Percentiles rank a stretch among this genome's conserved stretches.
Conservation (phyloP, 352 stramenopile genomes). For the Globisporangium apiculatum region DNA sequence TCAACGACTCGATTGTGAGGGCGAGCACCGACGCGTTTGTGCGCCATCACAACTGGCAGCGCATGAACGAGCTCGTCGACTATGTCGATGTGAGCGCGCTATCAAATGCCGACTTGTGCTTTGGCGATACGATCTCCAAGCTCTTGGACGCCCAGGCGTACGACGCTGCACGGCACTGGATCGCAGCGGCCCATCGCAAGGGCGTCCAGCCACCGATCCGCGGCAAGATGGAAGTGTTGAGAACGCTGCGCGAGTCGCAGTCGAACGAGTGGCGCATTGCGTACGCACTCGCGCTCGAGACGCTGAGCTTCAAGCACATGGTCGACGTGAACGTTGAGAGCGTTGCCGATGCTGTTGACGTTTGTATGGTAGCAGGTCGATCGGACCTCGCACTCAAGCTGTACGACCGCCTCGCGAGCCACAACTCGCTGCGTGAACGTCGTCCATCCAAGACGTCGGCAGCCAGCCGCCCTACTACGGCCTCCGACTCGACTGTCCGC, state of each 20-base stretch:
- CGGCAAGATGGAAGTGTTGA: slow-evolving; percentile 51
- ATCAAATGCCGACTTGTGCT: slow-evolving; percentile 48
- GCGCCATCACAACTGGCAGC: slow-evolving; percentile 50
- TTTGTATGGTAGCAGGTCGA: slow-evolving; percentile 44
- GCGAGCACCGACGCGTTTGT: slow-evolving; percentile 67
- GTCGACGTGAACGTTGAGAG: slow-evolving; percentile 58
- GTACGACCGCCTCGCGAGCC: slow-evolving; percentile 37
- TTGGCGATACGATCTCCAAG: slow-evolving; percentile 76
- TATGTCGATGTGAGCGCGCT: slow-evolving; percentile 43
- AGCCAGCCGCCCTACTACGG: neutral
- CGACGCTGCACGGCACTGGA: slow-evolving; percentile 45
- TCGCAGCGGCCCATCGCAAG: slow-evolving; percentile 36
- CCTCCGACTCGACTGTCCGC: neutral
- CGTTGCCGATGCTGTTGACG: slow-evolving; percentile 59
- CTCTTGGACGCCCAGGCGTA: slow-evolving; percentile 55
- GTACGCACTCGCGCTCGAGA: slow-evolving; percentile 64
- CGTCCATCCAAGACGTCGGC: slow-evolving; percentile 3
- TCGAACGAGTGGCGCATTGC: slow-evolving; percentile 66
- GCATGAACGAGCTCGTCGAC: slow-evolving; percentile 37
- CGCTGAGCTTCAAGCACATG: slow-evolving; percentile 61
- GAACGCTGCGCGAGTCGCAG: slow-evolving; percentile 21
- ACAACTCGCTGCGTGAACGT: slow-evolving; percentile 32
- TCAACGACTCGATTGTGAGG: slow-evolving; percentile 74
- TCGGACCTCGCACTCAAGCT: slow-evolving; percentile 50
- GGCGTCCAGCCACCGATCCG: slow-evolving; percentile 57